A percentile compares a stretch with the other conserved stretches of the same genome.
Conservation (phyloP, 768 basidiomycete genomes). For the Lentinula sp. region DNA sequence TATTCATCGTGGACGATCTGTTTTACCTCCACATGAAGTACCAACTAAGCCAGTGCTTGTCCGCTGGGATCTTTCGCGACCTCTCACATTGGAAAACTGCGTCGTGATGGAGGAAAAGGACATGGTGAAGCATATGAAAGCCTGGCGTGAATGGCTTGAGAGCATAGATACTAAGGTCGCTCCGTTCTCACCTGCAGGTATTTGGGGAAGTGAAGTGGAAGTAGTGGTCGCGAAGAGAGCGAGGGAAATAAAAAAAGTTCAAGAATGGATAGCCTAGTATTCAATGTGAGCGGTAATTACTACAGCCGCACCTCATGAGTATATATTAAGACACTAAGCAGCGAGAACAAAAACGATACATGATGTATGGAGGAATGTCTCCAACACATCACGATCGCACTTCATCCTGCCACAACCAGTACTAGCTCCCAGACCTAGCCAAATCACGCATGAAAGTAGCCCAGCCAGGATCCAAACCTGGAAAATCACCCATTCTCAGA, state of each 20-base stretch:
- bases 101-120: conserved; percentile 80
- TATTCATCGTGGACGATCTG: conserved; percentile 69
- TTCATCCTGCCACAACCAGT: too few species aligned
- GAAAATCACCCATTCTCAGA: neutral
- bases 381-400: too few species aligned
- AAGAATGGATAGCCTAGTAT: conserved; percentile 39
- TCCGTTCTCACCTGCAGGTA: conserved; percentile 35
- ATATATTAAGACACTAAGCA: too few species aligned
- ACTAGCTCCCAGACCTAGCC: neutral
- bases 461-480: neutral
- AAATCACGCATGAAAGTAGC: neutral
- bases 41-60: conserved; percentile 68
- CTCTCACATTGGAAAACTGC: conserved; percentile 72
- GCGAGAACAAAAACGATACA: too few species aligned
- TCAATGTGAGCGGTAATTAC: too few species aligned
- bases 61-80: conserved; percentile 69
- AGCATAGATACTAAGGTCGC: neutral
- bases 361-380: too few species aligned
- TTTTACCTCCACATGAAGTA: conserved; percentile 72
- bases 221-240: conserved; percentile 50
- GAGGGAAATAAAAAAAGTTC: conserved; percentile 51
- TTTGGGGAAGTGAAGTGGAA: conserved; percentile 68
- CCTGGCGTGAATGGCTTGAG: conserved; percentile 25
- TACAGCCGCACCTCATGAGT: too few species aligned
- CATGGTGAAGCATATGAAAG: conserved; percentile 56